These are phyloP conservation scores for Tolypocladium amazonense DNA, from an alignment of 2,329 filamentous ascomycete species.

Conservation along the genomic window DNA sequence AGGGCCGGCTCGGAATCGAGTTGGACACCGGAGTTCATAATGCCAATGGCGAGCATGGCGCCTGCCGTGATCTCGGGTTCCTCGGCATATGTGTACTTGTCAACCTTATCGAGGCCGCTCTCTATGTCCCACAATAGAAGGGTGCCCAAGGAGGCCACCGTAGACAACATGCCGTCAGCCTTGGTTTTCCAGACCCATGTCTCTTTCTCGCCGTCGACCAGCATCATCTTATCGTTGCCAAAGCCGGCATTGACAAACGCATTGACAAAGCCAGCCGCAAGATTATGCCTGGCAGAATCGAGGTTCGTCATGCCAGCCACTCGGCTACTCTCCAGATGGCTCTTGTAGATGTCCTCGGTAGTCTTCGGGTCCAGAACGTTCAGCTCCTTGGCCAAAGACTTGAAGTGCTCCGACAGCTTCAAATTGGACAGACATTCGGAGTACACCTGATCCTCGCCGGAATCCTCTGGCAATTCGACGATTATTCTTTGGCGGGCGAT, in stretches of 20 bases:
- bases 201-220: slow-evolving; percentile 77
- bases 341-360: slow-evolving; percentile 99
- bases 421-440: slow-evolving; percentile 80
- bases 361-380: slow-evolving; percentile 96
- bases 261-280: slow-evolving; percentile 93
- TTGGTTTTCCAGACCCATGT: slow-evolving; percentile 99
- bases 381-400: slow-evolving; percentile 84
- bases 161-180: slow-evolving; percentile 94
- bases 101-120: slow-evolving; percentile 82
- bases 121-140: slow-evolving; percentile 92
- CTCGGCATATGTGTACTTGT: slow-evolving; percentile 79
- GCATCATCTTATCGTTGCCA: slow-evolving; percentile 95
- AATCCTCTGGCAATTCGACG: slow-evolving; percentile 56
- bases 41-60: slow-evolving; percentile 84
- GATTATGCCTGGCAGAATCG: slow-evolving; percentile 90
- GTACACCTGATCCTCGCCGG: slow-evolving; percentile 62
- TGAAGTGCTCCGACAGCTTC: slow-evolving; percentile 84
- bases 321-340: slow-evolving; percentile 88
- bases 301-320: slow-evolving; percentile 89
- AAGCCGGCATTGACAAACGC: slow-evolving; percentile 95
- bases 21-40: slow-evolving; percentile 87
- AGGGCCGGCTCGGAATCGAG: slow-evolving; percentile 84
- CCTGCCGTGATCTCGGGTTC: slow-evolving; percentile 82
- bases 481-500: slow-evolving; percentile 86
- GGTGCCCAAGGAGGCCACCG: slow-evolving; percentile 85